Percentiles rank a stretch among this genome's conserved stretches.
These are phyloP conservation scores for Talaromyces sp. DNA, from an alignment of 2,329 filamentous ascomycete species.

Conservation along the genomic window DNA sequence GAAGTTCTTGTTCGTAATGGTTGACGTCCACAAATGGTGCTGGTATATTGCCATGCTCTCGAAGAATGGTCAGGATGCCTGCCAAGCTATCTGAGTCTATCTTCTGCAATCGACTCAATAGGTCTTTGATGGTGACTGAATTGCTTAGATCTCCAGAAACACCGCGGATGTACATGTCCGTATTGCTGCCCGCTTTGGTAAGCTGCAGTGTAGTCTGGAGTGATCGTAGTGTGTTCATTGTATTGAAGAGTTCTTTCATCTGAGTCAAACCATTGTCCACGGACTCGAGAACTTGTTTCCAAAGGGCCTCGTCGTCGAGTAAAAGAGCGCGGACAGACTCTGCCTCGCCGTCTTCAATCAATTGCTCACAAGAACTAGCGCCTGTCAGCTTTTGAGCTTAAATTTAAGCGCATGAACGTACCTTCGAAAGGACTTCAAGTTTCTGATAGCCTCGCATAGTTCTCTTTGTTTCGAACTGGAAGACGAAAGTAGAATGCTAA, in stretches of 20 bases:
- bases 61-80: slow-evolving; percentile 41
- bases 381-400: not conserved
- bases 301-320: slow-evolving; percentile 50
- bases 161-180: slow-evolving; percentile 41
- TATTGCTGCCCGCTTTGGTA: slow-evolving; percentile 32
- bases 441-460: slow-evolving; percentile 57
- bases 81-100: slow-evolving; percentile 52
- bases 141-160: slow-evolving; percentile 54
- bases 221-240: slow-evolving; percentile 30
- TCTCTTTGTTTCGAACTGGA: slow-evolving; percentile 34
- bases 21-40: slow-evolving; percentile 39
- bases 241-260: slow-evolving; percentile 39
- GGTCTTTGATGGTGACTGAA: slow-evolving; percentile 53
- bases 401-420: slow-evolving; percentile 25
- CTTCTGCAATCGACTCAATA: slow-evolving; percentile 54
- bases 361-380: slow-evolving; percentile 42
- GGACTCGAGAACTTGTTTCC: slow-evolving; percentile 40
- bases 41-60: slow-evolving; percentile 32
- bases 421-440: slow-evolving; percentile 56
- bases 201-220: slow-evolving; percentile 32
- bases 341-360: slow-evolving; percentile 39
- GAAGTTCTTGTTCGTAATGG: slow-evolving; percentile 49
- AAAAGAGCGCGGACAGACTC: slow-evolving; percentile 48
- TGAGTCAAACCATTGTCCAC: slow-evolving; percentile 42
- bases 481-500: slow-evolving; percentile 52